phyloP scores from a whole-genome alignment of 2,329 filamentous ascomycete species.

The Parastagonospora nodorum region DNA sequence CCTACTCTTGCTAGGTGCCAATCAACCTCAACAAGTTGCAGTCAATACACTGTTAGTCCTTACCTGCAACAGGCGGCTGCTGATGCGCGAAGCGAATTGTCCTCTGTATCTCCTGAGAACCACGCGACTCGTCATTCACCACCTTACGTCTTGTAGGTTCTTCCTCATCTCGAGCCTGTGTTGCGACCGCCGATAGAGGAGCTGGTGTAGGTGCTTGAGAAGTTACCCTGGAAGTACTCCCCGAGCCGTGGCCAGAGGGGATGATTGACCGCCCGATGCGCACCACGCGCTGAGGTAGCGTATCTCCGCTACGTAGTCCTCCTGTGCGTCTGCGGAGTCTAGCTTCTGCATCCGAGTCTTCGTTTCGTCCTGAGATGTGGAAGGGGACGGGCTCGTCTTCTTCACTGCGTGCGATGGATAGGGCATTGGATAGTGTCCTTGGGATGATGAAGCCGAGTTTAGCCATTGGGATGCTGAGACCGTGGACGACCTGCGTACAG shows the following conservation, averaged over 20 bases:
- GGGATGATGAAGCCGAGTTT: slow-evolving; percentile 69
- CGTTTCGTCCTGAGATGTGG: slow-evolving; percentile 27
- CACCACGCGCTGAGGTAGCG: slow-evolving; percentile 35
- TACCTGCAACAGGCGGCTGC: not conserved
- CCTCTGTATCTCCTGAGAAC: slow-evolving; percentile 15
- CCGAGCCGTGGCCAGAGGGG: slow-evolving; percentile 19
- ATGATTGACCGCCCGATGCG: slow-evolving; percentile 45
- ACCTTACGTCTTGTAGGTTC: too few relatives aligned
- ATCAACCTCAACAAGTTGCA: too few relatives aligned
- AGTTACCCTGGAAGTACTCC: slow-evolving; percentile 9
- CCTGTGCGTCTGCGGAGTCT: slow-evolving; percentile 31
- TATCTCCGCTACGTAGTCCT: slow-evolving; percentile 22
- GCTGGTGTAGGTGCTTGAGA: slow-evolving; percentile 5
- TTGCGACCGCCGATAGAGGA: slow-evolving; percentile 9
- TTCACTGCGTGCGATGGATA: slow-evolving; percentile 25
- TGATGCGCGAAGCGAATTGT: slow-evolving; percentile 41
- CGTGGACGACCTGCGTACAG: slow-evolving; percentile 70
- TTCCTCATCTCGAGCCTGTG: not conserved
- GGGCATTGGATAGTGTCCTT: slow-evolving; percentile 62
- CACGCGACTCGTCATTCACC: not conserved
- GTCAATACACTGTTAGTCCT: slow-evolving; percentile 13
- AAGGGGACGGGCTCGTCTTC: slow-evolving; percentile 36
- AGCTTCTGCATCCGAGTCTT: slow-evolving; percentile 22
- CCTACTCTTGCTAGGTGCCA: too few relatives aligned
- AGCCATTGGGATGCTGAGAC: slow-evolving; percentile 77